Conservation (phyloP, 352 stramenopile genomes). For the Globisporangium recalcitrans region DNA sequence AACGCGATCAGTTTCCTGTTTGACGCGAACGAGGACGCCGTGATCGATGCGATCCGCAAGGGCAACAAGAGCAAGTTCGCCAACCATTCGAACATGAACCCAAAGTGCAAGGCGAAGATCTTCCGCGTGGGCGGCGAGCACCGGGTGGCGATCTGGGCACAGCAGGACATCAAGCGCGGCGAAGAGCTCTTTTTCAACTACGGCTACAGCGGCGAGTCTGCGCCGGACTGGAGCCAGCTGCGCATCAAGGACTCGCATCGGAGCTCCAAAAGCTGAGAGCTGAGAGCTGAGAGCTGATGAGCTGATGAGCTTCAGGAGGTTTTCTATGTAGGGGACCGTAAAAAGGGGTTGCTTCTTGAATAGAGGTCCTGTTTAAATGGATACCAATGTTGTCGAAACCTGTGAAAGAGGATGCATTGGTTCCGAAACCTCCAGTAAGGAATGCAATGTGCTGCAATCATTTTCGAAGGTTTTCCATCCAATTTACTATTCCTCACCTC, state of each 20-base stretch:
- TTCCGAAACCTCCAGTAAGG: background rate
- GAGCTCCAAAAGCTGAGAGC: slow-evolving; percentile 6
- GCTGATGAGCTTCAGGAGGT: no score
- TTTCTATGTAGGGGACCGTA: background rate
- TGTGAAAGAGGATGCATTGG: background rate
- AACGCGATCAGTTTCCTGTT: slow-evolving; percentile 89
- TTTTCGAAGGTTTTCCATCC: no score
- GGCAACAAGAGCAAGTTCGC: slow-evolving; percentile 93
- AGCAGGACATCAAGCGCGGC: slow-evolving; percentile 82
- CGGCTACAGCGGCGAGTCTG: slow-evolving; percentile 53
- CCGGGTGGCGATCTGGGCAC: slow-evolving; percentile 90
- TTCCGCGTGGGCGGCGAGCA: slow-evolving; percentile 81
- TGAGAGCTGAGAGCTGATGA: background rate
- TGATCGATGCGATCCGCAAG: slow-evolving; percentile 88
- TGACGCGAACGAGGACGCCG: slow-evolving; percentile 84
- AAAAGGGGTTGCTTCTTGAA: background rate
- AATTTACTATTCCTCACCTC: no score
- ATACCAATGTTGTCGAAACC: background rate
- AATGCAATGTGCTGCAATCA: no score
- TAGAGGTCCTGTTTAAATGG: background rate
- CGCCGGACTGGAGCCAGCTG: slow-evolving; percentile 60
- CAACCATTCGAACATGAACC: slow-evolving; percentile 62
- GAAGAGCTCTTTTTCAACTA: slow-evolving; percentile 74
- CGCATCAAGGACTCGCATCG: slow-evolving; percentile 29
- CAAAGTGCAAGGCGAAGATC: slow-evolving; percentile 83